Conservation (phyloP, 805 yeast genomes). For the Grigorovia jiainica region DNA sequence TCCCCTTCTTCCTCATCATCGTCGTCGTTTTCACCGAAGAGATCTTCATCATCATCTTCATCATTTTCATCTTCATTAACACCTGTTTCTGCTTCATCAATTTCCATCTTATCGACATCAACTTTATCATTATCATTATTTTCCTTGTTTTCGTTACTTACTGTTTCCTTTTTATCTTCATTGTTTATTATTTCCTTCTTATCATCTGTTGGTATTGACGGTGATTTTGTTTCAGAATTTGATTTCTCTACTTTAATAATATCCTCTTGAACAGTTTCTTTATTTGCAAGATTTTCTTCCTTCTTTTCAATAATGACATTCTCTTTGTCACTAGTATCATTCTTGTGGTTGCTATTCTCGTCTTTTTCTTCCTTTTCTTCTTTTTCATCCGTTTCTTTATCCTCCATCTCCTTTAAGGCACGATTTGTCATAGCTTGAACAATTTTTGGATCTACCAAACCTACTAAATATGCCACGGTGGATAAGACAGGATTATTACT, state of each 20-base stretch:
- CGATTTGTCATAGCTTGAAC: constrained; percentile 72
- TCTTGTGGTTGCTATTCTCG: too few species aligned
- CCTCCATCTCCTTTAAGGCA: constrained; percentile 33
- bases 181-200: constrained; percentile 7
- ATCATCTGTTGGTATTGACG: too few species aligned
- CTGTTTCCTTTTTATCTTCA: constrained; percentile 3
- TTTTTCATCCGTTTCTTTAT: constrained; percentile 6
- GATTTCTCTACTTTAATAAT: too few species aligned
- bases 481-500: constrained; percentile 91
- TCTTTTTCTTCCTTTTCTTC: too few species aligned
- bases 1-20: background rate
- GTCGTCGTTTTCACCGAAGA: too few species aligned
- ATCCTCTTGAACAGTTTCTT: too few species aligned
- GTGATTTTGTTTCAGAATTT: too few species aligned
- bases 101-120: background rate
- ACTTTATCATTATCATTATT: background rate
- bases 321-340: too few species aligned
- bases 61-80: background rate
- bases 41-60: background rate
- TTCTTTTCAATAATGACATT: background rate
- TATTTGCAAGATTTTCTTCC: background rate
- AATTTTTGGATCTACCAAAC: constrained; percentile 75
- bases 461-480: constrained; percentile 80
- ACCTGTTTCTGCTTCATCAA: constrained; percentile 1
- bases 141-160: background rate